Evolutionary conservation across 2,329 filamentous ascomycete genomes (phyloP).

Genomic region (Tolypocladium tropicale): DNA sequence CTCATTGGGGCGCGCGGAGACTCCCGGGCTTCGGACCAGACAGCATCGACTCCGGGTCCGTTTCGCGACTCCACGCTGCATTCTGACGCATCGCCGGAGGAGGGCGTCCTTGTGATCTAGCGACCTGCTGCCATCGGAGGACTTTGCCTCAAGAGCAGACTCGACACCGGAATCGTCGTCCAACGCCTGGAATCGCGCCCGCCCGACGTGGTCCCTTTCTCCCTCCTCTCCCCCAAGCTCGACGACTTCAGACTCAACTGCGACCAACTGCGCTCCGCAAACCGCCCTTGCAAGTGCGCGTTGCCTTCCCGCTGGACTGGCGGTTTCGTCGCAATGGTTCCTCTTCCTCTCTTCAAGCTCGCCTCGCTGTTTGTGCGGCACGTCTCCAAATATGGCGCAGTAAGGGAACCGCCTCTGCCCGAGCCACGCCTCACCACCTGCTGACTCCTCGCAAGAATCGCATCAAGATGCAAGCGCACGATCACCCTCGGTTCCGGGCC

Average conservation of each 20-base stretch:
- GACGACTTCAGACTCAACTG: neutral
- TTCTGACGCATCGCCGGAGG: neutral
- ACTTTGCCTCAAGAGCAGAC: neutral
- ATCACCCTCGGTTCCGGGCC: slow-evolving; percentile 49
- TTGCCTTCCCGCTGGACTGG: neutral
- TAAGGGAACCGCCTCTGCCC: slow-evolving; percentile 26
- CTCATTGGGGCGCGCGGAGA: neutral
- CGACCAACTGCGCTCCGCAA: neutral
- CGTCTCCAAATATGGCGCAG: slow-evolving; percentile 59
- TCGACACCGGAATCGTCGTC: neutral
- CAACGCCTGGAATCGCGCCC: neutral
- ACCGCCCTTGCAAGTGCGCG: neutral
- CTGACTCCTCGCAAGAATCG: slow-evolving; percentile 38
- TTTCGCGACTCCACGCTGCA: neutral
- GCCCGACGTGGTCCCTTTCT: neutral
- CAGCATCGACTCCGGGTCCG: neutral
- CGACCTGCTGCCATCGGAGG: neutral
- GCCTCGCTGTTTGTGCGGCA: slow-evolving; percentile 54
- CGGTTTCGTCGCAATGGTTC: slow-evolving; percentile 39
- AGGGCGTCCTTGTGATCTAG: neutral
- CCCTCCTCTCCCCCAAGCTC: neutral
- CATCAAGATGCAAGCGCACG: slow-evolving; percentile 56
- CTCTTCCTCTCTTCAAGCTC: slow-evolving; percentile 58
- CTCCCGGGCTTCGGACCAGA: neutral
- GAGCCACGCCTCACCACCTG: neutral